Conservation (phyloP, 805 yeast genomes). For the Suhomyces sp. region DNA sequence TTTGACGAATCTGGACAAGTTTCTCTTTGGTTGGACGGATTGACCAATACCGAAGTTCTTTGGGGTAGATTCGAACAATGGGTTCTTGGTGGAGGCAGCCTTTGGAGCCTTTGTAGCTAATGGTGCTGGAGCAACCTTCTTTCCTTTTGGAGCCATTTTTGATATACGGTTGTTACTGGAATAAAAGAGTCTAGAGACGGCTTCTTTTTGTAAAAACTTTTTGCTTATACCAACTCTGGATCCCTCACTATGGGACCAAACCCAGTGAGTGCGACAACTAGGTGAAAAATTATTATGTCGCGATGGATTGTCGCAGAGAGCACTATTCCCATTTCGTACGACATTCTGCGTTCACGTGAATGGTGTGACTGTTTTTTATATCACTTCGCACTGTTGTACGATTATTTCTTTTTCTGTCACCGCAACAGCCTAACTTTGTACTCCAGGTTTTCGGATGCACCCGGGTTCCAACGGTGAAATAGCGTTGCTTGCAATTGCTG, state of each 20-base stretch:
- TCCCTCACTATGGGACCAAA: too few species aligned
- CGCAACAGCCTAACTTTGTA: too few species aligned
- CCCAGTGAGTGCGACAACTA: too few species aligned
- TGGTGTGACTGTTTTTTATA: slow-evolving; percentile 5
- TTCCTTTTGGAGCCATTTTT: slow-evolving; percentile 47
- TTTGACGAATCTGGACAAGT: slow-evolving; percentile 94
- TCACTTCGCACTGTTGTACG: too few species aligned
- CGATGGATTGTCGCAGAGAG: too few species aligned
- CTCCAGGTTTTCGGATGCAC: too few species aligned
- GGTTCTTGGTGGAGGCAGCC: slow-evolving; percentile 56
- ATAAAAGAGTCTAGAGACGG: slow-evolving; percentile 7
- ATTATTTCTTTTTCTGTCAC: too few species aligned
- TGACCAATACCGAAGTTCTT: slow-evolving; percentile 97
- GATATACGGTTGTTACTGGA: slow-evolving; percentile 9
- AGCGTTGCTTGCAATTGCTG: too few species aligned
- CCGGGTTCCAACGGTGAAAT: too few species aligned
- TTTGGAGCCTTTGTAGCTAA: slow-evolving; percentile 67
- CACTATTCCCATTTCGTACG: too few species aligned
- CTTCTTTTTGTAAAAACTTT: slow-evolving; percentile 1
- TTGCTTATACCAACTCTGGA: neutral
- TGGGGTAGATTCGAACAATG: slow-evolving; percentile 86
- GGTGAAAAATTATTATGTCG: slow-evolving; percentile 2
- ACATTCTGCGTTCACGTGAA: neutral
- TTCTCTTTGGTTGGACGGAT: slow-evolving; percentile 91
- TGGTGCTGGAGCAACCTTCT: slow-evolving; percentile 98